These are phyloP conservation scores for Ogataea paraovalis DNA, from an alignment of 805 yeast species.

Conservation along the genomic window DNA sequence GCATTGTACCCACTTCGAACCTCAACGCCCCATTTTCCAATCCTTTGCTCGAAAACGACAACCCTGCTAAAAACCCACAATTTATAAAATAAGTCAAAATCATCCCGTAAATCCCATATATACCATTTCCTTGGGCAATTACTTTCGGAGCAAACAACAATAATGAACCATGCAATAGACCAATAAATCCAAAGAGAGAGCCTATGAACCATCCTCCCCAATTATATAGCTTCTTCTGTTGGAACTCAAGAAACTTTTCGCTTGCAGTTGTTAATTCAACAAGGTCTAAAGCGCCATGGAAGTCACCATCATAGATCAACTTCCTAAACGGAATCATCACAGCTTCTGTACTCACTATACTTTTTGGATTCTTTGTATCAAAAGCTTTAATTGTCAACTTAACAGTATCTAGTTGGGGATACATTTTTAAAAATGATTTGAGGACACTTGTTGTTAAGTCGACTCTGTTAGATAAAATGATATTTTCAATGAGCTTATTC, in stretches of 20 bases:
- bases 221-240: constrained; percentile 25
- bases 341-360: constrained; percentile 31
- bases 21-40: constrained; percentile 49
- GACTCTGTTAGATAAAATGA: constrained; percentile 16
- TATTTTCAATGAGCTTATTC: constrained; percentile 15
- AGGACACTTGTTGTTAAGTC: constrained; percentile 19
- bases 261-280: constrained; percentile 62
- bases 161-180: constrained; percentile 45
- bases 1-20: constrained; percentile 64
- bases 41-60: constrained; percentile 44
- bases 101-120: constrained; percentile 42
- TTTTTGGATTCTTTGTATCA: constrained; percentile 19
- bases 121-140: constrained; percentile 34
- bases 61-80: constrained; percentile 40
- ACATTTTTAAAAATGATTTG: constrained; percentile 18
- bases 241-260: constrained; percentile 40
- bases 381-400: constrained; percentile 24
- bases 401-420: constrained; percentile 24
- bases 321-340: constrained; percentile 64
- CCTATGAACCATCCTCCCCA: constrained; percentile 41
- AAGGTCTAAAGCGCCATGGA: constrained; percentile 51
- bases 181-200: constrained; percentile 37
- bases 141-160: constrained; percentile 32
- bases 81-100: constrained; percentile 46
- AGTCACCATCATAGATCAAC: constrained; percentile 54